A percentile compares a stretch with the other conserved stretches of the same genome.
Evolutionary conservation across 2,329 filamentous ascomycete species (phyloP).

Genomic region (Pseudogymnoascus sp.): DNA sequence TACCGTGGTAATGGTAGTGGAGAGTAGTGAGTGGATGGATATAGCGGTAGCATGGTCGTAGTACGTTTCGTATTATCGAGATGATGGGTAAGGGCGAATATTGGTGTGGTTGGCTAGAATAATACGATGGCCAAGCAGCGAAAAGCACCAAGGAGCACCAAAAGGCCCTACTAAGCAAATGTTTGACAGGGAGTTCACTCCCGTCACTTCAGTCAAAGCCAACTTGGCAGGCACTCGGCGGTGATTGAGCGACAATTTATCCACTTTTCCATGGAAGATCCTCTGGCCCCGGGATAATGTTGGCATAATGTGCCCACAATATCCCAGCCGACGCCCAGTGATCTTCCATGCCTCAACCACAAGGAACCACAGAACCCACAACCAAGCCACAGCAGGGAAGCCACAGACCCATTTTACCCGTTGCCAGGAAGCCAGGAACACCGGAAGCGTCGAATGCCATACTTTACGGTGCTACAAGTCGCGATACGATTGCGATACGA

Average conservation of each 20-base stretch:
- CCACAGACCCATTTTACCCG: neutral
- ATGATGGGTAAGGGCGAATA: neutral
- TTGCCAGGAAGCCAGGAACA: neutral
- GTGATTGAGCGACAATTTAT: neutral
- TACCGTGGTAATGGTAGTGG: neutral
- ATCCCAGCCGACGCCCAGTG: neutral
- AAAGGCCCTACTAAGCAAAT: neutral
- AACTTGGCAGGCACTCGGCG: neutral
- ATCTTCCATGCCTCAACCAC: neutral
- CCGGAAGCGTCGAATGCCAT: neutral
- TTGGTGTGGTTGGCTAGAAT: neutral
- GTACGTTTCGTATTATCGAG: neutral
- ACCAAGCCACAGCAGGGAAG: neutral
- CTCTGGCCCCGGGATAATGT: neutral
- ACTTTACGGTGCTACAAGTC: neutral
- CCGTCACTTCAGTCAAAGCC: neutral
- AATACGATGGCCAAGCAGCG: neutral
- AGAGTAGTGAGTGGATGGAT: neutral
- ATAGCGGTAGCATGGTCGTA: neutral
- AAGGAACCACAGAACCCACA: neutral
- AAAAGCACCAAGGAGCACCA: neutral
- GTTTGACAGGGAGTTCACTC: constrained; percentile 1
- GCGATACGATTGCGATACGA: neutral
- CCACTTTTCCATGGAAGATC: neutral
- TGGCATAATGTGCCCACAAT: neutral